A percentile compares a stretch with the other conserved stretches of the same genome.
Conservation (phyloP, 371 early-diverging fungal genomes). For the Saksenaea oblongispora region DNA sequence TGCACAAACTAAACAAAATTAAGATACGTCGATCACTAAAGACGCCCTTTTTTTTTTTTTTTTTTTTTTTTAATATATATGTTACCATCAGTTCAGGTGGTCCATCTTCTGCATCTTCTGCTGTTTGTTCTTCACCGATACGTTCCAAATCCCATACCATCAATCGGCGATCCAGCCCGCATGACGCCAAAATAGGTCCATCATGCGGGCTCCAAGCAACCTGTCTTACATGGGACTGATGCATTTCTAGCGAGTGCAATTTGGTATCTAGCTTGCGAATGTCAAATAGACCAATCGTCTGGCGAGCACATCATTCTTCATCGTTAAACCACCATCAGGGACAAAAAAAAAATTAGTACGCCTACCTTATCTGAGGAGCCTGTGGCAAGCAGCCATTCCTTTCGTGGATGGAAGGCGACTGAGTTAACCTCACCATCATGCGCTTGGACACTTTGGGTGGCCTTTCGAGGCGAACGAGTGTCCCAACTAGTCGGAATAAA, state of each 20-base stretch:
- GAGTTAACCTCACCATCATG: slow-evolving; percentile 93
- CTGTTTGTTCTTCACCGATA: slow-evolving; percentile 93
- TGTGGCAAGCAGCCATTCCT: slow-evolving; percentile 90
- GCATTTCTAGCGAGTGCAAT: slow-evolving; percentile 87
- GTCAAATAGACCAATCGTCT: slow-evolving; percentile 97
- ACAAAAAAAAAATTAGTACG: not conserved
- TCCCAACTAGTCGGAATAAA: slow-evolving; percentile 67
- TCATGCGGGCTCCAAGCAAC: slow-evolving; percentile 95
- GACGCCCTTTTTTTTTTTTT: not conserved
- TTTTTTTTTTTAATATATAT: not conserved
- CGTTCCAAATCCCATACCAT: slow-evolving; percentile 95
- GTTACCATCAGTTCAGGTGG: slow-evolving; percentile 95
- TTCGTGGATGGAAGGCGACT: slow-evolving; percentile 89
- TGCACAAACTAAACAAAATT: slow-evolving; percentile 83
- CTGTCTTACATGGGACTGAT: slow-evolving; percentile 92
- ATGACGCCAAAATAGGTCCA: slow-evolving; percentile 90
- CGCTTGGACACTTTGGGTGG: slow-evolving; percentile 75
- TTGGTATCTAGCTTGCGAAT: slow-evolving; percentile 82
- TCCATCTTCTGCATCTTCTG: slow-evolving; percentile 97
- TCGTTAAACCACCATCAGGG: not conserved
- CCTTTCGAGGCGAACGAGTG: slow-evolving; percentile 57
- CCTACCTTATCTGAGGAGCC: slow-evolving; percentile 90
- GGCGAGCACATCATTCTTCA: not conserved
- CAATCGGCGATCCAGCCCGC: slow-evolving; percentile 90
- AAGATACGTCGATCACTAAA: not conserved